Conservation (phyloP, 306 rosid genomes). For the Lagenaria siceraria region DNA sequence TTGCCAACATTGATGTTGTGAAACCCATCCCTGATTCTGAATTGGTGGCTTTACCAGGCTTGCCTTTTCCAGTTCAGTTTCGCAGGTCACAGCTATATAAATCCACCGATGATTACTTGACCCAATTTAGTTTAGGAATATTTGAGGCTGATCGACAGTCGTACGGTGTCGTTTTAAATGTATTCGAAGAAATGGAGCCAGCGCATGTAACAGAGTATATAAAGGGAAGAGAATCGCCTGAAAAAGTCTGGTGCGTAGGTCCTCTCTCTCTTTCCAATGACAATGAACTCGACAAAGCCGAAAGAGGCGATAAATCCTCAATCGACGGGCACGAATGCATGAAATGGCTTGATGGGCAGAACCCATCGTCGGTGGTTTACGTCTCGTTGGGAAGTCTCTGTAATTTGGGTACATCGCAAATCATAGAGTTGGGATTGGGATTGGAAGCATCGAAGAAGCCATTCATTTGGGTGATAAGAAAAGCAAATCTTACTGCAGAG, state of each 20-base stretch:
- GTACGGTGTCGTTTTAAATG: slow-evolving; percentile 12
- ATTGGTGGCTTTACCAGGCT: slow-evolving; percentile 1
- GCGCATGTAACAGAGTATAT: slow-evolving; percentile 26
- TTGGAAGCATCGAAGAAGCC: too few species aligned
- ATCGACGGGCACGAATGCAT: slow-evolving; percentile 14
- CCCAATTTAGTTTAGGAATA: too few species aligned
- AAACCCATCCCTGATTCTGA: background rate
- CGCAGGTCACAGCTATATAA: slow-evolving; percentile 4
- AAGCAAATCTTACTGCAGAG: background rate
- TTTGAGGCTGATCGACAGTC: slow-evolving; percentile 7
- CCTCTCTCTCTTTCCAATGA: background rate
- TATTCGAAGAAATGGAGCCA: slow-evolving; percentile 30
- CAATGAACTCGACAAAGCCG: slow-evolving; percentile 29
- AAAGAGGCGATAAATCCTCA: slow-evolving; percentile 36
- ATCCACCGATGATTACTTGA: background rate
- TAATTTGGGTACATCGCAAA: too few species aligned
- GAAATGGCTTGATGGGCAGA: slow-evolving; percentile 34
- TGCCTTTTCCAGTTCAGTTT: slow-evolving; percentile 9
- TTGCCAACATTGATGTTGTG: too few species aligned
- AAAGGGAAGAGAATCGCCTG: slow-evolving; percentile 10
- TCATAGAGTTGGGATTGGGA: too few species aligned
- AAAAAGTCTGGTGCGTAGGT: slow-evolving; percentile 39
- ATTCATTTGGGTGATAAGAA: too few species aligned
- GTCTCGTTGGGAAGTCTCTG: slow-evolving; percentile 28
- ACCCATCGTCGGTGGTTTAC: slow-evolving; percentile 26